Conservation (phyloP, 2,329 filamentous ascomycete species). For the Gnomoniopsis sp. region DNA sequence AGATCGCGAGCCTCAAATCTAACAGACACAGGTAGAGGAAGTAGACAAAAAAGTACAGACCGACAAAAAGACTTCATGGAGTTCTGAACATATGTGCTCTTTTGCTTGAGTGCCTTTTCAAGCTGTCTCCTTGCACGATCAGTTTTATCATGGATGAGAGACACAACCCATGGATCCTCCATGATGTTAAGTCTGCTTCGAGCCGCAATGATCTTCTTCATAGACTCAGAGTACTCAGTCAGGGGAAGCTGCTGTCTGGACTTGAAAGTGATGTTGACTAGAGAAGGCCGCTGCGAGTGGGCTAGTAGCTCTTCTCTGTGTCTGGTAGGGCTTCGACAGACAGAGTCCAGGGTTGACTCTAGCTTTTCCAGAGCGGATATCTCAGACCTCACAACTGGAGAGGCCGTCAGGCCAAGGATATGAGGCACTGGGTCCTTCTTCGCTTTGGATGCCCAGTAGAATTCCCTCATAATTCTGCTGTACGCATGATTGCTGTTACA, state of each 20-base stretch:
- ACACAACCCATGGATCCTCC: slow-evolving; percentile 58
- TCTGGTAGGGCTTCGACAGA: slow-evolving; percentile 64
- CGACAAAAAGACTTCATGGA: slow-evolving; percentile 56
- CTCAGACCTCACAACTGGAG: slow-evolving; percentile 64
- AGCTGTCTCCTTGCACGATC: slow-evolving; percentile 39
- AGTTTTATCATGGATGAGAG: slow-evolving; percentile 39
- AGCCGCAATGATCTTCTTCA: slow-evolving; percentile 41
- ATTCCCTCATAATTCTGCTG: slow-evolving; percentile 68
- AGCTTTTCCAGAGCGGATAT: slow-evolving; percentile 55
- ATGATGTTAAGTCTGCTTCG: slow-evolving; percentile 48
- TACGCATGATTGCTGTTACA: slow-evolving; percentile 63
- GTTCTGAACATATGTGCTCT: slow-evolving; percentile 48
- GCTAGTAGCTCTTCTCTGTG: slow-evolving; percentile 68
- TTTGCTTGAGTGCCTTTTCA: slow-evolving; percentile 34
- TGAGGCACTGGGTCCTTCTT: slow-evolving; percentile 47
- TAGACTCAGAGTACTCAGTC: slow-evolving; percentile 28
- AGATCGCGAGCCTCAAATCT: too few species aligned
- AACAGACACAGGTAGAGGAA: too few species aligned
- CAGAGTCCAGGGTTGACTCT: slow-evolving; percentile 67
- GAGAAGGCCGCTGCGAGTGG: slow-evolving; percentile 63
- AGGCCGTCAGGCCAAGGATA: slow-evolving; percentile 79
- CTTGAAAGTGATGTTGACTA: slow-evolving; percentile 38
- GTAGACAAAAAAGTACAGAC: too few species aligned
- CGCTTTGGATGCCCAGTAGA: slow-evolving; percentile 56
- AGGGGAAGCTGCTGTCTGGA: neutral